phyloP scores from a whole-genome alignment of 148 eudicot genomes.

The Gaultheria prostrata region DNA sequence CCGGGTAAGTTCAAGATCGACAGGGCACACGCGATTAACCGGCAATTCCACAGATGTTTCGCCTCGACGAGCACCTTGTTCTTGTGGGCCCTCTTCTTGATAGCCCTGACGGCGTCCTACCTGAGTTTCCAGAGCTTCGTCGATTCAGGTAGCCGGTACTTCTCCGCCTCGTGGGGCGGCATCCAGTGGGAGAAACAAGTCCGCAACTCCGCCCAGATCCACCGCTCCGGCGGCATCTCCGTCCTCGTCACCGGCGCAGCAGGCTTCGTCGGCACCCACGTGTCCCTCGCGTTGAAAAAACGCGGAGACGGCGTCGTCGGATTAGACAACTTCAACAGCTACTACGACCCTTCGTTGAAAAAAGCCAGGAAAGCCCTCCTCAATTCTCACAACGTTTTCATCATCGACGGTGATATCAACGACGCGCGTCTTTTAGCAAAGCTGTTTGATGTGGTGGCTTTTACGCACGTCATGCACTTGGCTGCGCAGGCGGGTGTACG shows the following conservation, averaged over 20 bases:
- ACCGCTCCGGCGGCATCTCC: slow-evolving; percentile 48
- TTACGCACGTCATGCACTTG: slow-evolving; percentile 72
- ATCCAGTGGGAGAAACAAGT: slow-evolving; percentile 59
- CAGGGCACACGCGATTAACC: slow-evolving; percentile 33
- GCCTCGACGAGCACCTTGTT: slow-evolving; percentile 62
- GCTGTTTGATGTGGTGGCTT: slow-evolving; percentile 48
- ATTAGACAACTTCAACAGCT: slow-evolving; percentile 66
- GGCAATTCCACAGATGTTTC: slow-evolving; percentile 62
- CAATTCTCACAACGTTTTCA: slow-evolving; percentile 27
- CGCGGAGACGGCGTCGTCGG: slow-evolving; percentile 91
- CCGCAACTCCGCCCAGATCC: slow-evolving; percentile 55
- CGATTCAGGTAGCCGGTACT: slow-evolving; percentile 49
- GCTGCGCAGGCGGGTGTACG: slow-evolving; percentile 85
- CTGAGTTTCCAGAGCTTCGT: slow-evolving; percentile 56
- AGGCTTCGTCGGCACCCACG: slow-evolving; percentile 81
- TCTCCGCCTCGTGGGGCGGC: slow-evolving; percentile 53
- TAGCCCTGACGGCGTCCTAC: slow-evolving; percentile 68
- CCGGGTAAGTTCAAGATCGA: slow-evolving; percentile 67
- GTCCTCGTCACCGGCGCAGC: slow-evolving; percentile 78
- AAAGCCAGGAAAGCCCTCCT: slow-evolving; percentile 36
- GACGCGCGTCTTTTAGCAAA: slow-evolving; percentile 43
- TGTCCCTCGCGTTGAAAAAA: slow-evolving; percentile 50
- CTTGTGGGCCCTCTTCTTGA: slow-evolving; percentile 63
- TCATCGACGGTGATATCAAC: slow-evolving; percentile 65
- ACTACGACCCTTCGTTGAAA: slow-evolving; percentile 67